Conservation (phyloP, 306 rosid genomes). For the Astragalus membranaceus region DNA sequence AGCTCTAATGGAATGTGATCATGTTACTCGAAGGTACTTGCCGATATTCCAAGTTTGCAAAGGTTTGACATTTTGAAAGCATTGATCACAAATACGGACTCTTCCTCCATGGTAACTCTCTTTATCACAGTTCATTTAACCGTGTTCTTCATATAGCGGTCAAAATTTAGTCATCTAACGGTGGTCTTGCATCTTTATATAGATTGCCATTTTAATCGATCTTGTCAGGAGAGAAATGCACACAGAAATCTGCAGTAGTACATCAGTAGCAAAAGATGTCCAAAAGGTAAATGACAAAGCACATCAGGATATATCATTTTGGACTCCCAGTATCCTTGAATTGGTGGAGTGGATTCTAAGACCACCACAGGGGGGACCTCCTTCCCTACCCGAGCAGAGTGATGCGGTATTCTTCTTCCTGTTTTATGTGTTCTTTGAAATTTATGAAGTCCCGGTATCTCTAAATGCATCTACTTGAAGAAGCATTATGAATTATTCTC, state of each 20-base stretch:
- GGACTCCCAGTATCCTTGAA: conserved; percentile 61
- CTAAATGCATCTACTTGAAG: conserved; percentile 12
- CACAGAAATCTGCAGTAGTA: conserved; percentile 35
- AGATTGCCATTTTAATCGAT: conserved; percentile 81
- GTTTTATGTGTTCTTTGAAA: conserved; percentile 6
- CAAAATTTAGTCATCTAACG: conserved; percentile 20
- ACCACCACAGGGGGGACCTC: conserved; percentile 90
- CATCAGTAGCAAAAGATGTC: conserved; percentile 23
- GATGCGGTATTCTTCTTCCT: conserved; percentile 59
- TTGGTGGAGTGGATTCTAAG: conserved; percentile 61
- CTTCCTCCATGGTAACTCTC: conserved; percentile 75
- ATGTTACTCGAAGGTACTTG: conserved; percentile 51
- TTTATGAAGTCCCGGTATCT: neutral
- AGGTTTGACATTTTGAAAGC: conserved; percentile 66
- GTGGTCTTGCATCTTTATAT: conserved; percentile 16
- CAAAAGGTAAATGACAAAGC: conserved; percentile 9
- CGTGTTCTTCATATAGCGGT: neutral
- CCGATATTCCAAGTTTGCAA: conserved; percentile 59
- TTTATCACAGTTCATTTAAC: conserved; percentile 9
- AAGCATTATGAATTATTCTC: neutral
- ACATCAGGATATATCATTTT: conserved; percentile 24
- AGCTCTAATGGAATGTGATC: neutral
- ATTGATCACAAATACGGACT: conserved; percentile 57
- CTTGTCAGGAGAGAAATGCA: conserved; percentile 62
- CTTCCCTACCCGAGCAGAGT: conserved; percentile 69